These are phyloP conservation scores for Penicillium sp. DNA, from an alignment of 2,329 filamentous ascomycete genomes.

Conservation along the genomic window DNA sequence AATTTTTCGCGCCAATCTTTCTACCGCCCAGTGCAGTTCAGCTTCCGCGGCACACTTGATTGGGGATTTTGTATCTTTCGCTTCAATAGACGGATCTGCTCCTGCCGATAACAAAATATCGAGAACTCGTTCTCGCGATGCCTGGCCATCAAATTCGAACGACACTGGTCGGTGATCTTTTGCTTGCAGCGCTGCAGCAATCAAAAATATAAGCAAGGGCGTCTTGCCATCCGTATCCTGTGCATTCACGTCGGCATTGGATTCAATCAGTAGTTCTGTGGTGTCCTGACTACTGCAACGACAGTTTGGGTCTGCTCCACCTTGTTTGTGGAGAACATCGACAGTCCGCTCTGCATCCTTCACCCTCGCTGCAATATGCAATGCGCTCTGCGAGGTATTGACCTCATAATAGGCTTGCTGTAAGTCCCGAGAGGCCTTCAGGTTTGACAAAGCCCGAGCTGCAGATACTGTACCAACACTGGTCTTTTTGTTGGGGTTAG, in stretches of 20 bases:
- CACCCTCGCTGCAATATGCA: constrained; percentile 5
- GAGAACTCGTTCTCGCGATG: not conserved
- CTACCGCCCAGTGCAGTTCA: not conserved
- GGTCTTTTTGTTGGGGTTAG: constrained; percentile 3
- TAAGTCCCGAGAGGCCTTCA: not conserved
- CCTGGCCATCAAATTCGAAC: not conserved
- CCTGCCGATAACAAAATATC: constrained; percentile 5
- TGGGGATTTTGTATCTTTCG: not conserved
- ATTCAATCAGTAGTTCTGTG: constrained; percentile 7
- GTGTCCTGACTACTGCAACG: not conserved
- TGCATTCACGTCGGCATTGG: not conserved
- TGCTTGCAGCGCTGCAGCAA: not conserved
- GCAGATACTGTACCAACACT: not conserved
- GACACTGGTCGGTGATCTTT: not conserved
- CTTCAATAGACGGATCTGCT: not conserved
- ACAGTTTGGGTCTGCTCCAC: not conserved
- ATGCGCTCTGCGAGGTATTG: not conserved
- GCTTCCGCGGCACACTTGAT: not conserved
- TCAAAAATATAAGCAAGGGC: constrained; percentile 2
- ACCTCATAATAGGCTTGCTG: not conserved
- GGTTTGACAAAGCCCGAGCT: not conserved
- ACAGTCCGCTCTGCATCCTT: constrained; percentile 3
- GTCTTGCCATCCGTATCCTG: constrained; percentile 5
- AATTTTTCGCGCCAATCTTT: not conserved
- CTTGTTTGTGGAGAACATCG: constrained; percentile 3